These are phyloP conservation scores for Samsoniella hepiali DNA, from an alignment of 2,329 filamentous ascomycete genomes.

Conservation along the genomic window DNA sequence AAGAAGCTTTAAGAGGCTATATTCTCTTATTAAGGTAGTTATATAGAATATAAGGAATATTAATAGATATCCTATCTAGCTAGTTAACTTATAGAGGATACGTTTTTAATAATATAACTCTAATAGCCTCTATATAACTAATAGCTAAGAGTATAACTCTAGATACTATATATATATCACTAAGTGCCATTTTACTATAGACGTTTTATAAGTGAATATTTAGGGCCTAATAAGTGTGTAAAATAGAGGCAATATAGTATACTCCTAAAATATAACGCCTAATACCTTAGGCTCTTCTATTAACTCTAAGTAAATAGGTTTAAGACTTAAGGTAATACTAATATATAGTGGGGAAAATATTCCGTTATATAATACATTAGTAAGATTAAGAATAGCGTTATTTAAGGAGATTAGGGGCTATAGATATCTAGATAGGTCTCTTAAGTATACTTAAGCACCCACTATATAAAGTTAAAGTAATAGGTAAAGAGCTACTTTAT, in stretches of 20 bases:
- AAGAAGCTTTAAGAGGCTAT: slow-evolving; percentile 26
- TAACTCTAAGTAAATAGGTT: slow-evolving; percentile 23
- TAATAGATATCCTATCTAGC: slow-evolving; percentile 12
- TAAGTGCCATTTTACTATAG: slow-evolving; percentile 20
- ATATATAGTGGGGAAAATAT: slow-evolving; percentile 33
- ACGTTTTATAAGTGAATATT: slow-evolving; percentile 21
- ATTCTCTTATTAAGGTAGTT: slow-evolving; percentile 25
- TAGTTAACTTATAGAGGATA: background rate
- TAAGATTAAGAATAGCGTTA: slow-evolving; percentile 29
- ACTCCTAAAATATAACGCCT: background rate
- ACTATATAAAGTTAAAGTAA: slow-evolving; percentile 34
- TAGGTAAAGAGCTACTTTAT: slow-evolving; percentile 31
- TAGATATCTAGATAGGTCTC: slow-evolving; percentile 28
- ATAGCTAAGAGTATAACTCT: background rate
- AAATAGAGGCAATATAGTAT: slow-evolving; percentile 32
- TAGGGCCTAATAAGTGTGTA: slow-evolving; percentile 34
- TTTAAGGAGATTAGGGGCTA: slow-evolving; percentile 23
- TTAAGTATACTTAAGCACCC: slow-evolving; percentile 35
- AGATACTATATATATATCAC: slow-evolving; percentile 20
- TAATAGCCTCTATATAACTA: slow-evolving; percentile 24
- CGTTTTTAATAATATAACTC: slow-evolving; percentile 11
- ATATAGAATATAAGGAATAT: slow-evolving; percentile 28
- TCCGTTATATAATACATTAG: slow-evolving; percentile 29
- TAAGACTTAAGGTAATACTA: slow-evolving; percentile 33
- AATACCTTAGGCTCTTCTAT: slow-evolving; percentile 23